Conservation (phyloP, 345 rosid species). For the Chamaenerion angustifolium region DNA sequence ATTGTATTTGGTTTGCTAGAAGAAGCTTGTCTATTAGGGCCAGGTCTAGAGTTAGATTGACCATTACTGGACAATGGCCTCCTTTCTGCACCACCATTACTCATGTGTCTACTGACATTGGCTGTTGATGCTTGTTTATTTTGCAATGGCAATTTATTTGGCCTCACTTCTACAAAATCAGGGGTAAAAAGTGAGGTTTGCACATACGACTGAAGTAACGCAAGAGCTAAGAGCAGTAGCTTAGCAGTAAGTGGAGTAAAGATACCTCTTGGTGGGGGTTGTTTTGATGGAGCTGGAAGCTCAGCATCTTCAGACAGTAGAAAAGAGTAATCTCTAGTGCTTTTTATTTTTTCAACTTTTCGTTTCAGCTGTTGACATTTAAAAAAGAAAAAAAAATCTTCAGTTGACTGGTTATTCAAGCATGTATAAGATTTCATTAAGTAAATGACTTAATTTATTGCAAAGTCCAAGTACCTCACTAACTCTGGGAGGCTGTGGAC, state of each 20-base stretch:
- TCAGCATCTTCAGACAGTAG: slow-evolving; percentile 61
- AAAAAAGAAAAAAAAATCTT: too few species aligned
- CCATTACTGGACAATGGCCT: slow-evolving; percentile 24
- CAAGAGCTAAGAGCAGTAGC: slow-evolving; percentile 10
- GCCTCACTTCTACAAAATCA: slow-evolving; percentile 65
- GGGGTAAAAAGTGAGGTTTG: slow-evolving; percentile 42
- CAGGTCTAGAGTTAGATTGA: slow-evolving; percentile 24
- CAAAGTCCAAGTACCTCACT: slow-evolving; percentile 30
- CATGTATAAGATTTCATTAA: neutral
- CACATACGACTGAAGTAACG: slow-evolving; percentile 5
- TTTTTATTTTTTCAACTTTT: slow-evolving; percentile 61
- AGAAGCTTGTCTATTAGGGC: slow-evolving; percentile 20
- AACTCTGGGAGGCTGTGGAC: slow-evolving; percentile 19
- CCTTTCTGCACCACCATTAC: slow-evolving; percentile 35
- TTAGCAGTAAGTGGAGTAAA: slow-evolving; percentile 42
- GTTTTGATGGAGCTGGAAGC: slow-evolving; percentile 48
- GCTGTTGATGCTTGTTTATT: slow-evolving; percentile 31
- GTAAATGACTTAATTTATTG: slow-evolving; percentile 1
- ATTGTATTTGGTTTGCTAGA: slow-evolving; percentile 17
- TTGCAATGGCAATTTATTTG: slow-evolving; percentile 38
- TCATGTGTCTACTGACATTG: slow-evolving; percentile 26
- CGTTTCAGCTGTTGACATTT: slow-evolving; percentile 23
- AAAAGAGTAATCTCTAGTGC: slow-evolving; percentile 82
- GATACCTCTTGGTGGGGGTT: slow-evolving; percentile 23
- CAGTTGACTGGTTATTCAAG: too few species aligned